Evolutionary conservation across 2,329 filamentous ascomycete genomes (phyloP), one percentile per base, ranked within the genome.

Genomic region (Leptodontidium sp.): DNA sequence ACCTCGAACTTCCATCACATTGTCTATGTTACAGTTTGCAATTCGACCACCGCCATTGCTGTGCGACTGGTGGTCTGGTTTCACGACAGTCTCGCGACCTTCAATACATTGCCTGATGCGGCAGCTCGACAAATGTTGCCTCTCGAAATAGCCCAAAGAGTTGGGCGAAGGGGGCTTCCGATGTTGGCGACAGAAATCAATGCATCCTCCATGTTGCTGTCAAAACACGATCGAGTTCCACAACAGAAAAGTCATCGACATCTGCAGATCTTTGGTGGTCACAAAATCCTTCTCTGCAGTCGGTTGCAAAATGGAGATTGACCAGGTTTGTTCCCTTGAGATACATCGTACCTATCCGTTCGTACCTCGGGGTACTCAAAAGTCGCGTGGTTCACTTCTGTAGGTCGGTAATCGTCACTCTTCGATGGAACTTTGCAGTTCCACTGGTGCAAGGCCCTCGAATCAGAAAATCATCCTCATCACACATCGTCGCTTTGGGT

Each of bases 391-490:
- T 58, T 35, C 24, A 65, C 21, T 26, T 57, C 38, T 21, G 38
- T 24, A 52, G 40, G 38, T 49, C 38, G 40, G 52, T 2, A 57
- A 38, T 58, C 24, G 38, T 57, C 32, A 12, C 50, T 63, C 26
- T 61, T 45, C 26, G 26, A 55, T 49, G 53, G 38, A 50, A 58
- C 15, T 17, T 32, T 21, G 47, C 17, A 38, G 24, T 63, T 57
- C 24, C 24, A 40, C 24, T 35, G 50, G 24, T 47, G 50, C 47
- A 35, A 50, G 49, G 26, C 21, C 24, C 45, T 50, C n/a, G 12
- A 55, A 35, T 75, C 61, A 75, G 55, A 75, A 66, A 15, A 68
- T 64, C 64, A 71, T 75, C 53, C 70, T 70, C 76, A 77, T 77
- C 17, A 77, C 68, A 64, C 75, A 76, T 61, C 75, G 64, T n/a